Conservation (phyloP, 2,329 filamentous ascomycete species). For the Alternaria sp. region DNA sequence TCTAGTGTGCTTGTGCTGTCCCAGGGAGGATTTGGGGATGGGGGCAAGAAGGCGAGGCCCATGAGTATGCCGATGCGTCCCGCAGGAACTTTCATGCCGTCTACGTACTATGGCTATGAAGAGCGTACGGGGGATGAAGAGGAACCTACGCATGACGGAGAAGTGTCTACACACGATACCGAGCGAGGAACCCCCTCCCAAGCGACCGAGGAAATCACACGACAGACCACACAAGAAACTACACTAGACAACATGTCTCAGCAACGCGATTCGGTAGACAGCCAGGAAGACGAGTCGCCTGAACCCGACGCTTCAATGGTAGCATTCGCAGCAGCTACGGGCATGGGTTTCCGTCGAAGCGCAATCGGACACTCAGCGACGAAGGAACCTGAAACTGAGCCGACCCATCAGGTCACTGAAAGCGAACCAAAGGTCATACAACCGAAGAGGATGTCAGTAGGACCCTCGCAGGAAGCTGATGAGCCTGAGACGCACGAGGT, state of each 20-base stretch:
- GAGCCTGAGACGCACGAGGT: not conserved
- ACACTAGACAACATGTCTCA: constrained; percentile 19
- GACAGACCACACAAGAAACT: not conserved
- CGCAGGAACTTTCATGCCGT: constrained; percentile 29
- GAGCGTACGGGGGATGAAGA: not conserved
- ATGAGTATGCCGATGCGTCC: constrained; percentile 42
- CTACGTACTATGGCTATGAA: constrained; percentile 7
- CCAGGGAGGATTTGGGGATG: constrained; percentile 29
- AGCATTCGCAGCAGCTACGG: constrained; percentile 44
- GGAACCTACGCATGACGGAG: not conserved
- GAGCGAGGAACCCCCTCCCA: not conserved
- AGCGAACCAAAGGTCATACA: no score
- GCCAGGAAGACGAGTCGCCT: constrained; percentile 8
- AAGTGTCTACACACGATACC: constrained; percentile 8
- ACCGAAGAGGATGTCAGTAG: no score
- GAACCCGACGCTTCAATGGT: constrained; percentile 41
- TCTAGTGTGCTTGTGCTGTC: constrained; percentile 43
- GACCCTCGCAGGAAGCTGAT: no score
- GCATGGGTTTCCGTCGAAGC: constrained; percentile 39
- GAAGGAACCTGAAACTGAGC: not conserved
- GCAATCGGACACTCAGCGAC: constrained; percentile 22
- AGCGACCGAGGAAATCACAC: not conserved
- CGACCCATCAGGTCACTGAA: no score
- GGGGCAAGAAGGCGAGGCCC: constrained; percentile 34
- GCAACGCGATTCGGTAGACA: constrained; percentile 7